Conservation (phyloP, 2,329 filamentous ascomycete genomes). For the Ceratocystis huliohia region DNA sequence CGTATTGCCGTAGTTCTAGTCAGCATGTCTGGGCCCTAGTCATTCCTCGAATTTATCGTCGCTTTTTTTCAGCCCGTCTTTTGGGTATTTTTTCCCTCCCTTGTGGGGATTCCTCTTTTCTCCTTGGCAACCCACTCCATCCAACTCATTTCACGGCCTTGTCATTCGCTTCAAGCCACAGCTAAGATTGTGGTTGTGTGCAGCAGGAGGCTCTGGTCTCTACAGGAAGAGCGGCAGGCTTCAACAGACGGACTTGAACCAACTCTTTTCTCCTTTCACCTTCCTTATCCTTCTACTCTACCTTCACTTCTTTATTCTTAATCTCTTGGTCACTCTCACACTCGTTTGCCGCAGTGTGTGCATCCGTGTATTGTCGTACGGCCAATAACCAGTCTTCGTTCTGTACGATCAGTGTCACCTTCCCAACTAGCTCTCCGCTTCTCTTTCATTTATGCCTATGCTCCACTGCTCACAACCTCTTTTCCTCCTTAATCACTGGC, state of each 20-base stretch:
- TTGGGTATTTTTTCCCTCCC: neutral
- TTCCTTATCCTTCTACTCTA: neutral
- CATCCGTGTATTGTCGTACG: slow-evolving; percentile 3
- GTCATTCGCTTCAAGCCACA: slow-evolving; percentile 11
- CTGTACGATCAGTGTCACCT: neutral
- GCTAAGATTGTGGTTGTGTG: slow-evolving; percentile 6
- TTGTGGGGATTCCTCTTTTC: slow-evolving; percentile 7
- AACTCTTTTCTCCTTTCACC: neutral
- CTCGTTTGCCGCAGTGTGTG: neutral
- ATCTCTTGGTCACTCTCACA: neutral
- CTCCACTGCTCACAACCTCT: neutral
- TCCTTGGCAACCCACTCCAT: slow-evolving; percentile 3
- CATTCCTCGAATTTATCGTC: neutral
- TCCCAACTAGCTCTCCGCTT: neutral
- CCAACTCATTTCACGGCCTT: slow-evolving; percentile 4
- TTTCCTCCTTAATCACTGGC: neutral
- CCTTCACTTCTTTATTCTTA: neutral
- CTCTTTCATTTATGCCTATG: neutral
- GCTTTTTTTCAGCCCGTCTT: slow-evolving; percentile 8
- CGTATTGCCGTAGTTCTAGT: neutral
- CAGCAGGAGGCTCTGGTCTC: neutral
- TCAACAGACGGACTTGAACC: neutral
- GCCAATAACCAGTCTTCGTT: neutral
- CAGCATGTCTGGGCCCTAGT: neutral
- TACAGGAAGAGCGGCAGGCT: neutral